Evolutionary conservation across 1,139 yeast genomes (phyloP), one percentile per base, ranked within the genome.

Genomic region (Sugiyamaella xylanicola): DNA sequence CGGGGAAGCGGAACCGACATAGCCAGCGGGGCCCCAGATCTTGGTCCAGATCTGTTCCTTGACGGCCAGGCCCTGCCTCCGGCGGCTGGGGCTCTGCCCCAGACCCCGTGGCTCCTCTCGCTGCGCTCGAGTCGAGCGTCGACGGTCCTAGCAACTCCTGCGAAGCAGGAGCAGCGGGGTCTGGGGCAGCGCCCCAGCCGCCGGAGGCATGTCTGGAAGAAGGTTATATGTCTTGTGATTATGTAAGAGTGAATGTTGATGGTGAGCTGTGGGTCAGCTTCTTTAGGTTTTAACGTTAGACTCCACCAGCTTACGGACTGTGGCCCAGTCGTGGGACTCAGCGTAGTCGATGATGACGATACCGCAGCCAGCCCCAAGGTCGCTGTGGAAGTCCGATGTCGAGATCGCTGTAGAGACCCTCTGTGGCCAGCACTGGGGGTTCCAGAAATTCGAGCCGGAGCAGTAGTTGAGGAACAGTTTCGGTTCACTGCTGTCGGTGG

Each of bases 401-500:
- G 77, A 74, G 56, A 86, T 72, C 17, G 25, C 48, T 16, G 40
- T 41, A 32, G 91, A 82, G 56, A 86, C 82, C 61, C 79, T 78
- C 59, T 80, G 77, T 1, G 95, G 95, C 95, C 95, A 87, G 69
- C 90, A 86, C 55, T 75, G 79, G 53, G 79, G 82, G 71, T 85
- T 83, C 70, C 84, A 85, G 70, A 86, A 85, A 71, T 85, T 86
- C 47, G 92, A 79, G 21, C 88, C 95, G 1, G 91, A 81, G 59
- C 90, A 84, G 69, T 85, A 87, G 73, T 87, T 87, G 62, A 87
- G 71, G 65, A 82, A 86, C 62, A 87, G 73, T 71, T 85, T 86
- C 19, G 52, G 37, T 4, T 39, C 41, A 16, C 65, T 59, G 13
- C 57, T 53, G 53, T 81, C 77, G 39, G 79, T 72, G 13, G 68